Percentiles rank a stretch among this genome's conserved stretches.
phyloP scores from a whole-genome alignment of 805 yeast species.

The Candida montana region DNA sequence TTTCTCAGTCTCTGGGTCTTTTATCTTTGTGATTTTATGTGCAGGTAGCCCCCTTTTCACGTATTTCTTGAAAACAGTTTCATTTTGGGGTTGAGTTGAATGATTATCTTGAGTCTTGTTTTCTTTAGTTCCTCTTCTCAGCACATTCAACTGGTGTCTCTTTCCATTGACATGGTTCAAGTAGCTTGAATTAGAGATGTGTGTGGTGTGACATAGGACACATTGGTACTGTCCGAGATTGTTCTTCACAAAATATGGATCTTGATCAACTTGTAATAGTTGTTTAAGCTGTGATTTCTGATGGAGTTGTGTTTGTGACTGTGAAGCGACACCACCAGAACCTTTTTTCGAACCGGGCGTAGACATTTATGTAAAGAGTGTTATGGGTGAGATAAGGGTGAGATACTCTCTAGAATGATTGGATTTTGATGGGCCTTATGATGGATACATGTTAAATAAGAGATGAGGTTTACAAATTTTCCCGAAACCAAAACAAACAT shows the following conservation, averaged over 20 bases:
- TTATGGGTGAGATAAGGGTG: not conserved
- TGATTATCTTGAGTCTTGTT: not conserved
- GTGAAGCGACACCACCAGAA: slow-evolving; percentile 79
- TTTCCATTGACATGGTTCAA: slow-evolving; percentile 80
- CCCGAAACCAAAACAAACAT: too few species aligned
- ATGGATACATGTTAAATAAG: too few species aligned
- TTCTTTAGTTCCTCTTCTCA: slow-evolving; percentile 42
- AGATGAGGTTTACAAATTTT: not conserved
- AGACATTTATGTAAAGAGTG: slow-evolving; percentile 51
- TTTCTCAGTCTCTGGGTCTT: slow-evolving; percentile 53
- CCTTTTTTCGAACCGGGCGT: slow-evolving; percentile 91
- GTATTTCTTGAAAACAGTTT: slow-evolving; percentile 17
- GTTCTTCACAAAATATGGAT: slow-evolving; percentile 81
- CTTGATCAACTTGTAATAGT: slow-evolving; percentile 51
- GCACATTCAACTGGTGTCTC: slow-evolving; percentile 71
- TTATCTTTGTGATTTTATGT: slow-evolving; percentile 59
- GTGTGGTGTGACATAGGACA: slow-evolving; percentile 76
- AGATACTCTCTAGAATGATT: too few species aligned
- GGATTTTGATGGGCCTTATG: too few species aligned
- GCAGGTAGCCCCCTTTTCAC: slow-evolving; percentile 45
- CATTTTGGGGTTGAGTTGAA: not conserved
- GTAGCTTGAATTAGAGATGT: slow-evolving; percentile 73
- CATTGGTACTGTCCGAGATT: slow-evolving; percentile 86
- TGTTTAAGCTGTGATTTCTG: slow-evolving; percentile 52
- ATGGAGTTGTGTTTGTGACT: slow-evolving; percentile 59